Base-by-base conservation (phyloP, 73 alveolate species). In the Diophrys appendiculata region DNA sequence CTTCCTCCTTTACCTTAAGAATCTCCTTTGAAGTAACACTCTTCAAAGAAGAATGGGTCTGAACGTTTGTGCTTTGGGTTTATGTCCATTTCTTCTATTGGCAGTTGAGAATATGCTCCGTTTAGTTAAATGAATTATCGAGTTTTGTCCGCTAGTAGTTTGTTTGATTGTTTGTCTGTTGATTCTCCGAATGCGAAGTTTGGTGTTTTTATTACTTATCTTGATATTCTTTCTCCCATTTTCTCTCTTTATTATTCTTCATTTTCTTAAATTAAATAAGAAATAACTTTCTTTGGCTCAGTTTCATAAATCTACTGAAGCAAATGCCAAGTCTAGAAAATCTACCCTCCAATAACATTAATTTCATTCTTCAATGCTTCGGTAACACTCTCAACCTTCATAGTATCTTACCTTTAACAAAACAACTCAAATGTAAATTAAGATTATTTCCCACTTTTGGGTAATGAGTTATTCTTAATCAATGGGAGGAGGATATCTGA, bases 191-290 rank as follows among this genome's bases (percentile, higher is more conserved):
- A 29, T 1, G 88, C 72, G 28, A 77, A 88, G 72, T 91, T 92
- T 1, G 71, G 29, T 1, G 92, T 82, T n/a, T 79, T 75, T 25
- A 82, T 52, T n/a, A 84, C 84, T 35, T 87, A 52, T 53, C 87
- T 35, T 29, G 88, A 83, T 23, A 91, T 83, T 52, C 91, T 83
- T 43, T 88, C 88, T 8, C 92, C 94, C 94, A 92, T 82, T 69
- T 83, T 76, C 55, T 88, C 92, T 30, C 73, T 87, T 69, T 82
- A 72, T 65, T 83, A 72, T 33, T 29, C 73, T 1, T 65, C 53
- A 54, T 69, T 80, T 43, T 86, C 52, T 18, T 69, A 80, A n/a
- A 29, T 43, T 0, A 68, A 55, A 25, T 68, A 25, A 3, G 5
- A 2, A 1, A 5, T 3, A 3, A 67, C 54, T 3, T 25, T 23